phyloP scores from a whole-genome alignment of 2,329 filamentous ascomycete genomes.

The Phyllosticta citribraziliensis region DNA sequence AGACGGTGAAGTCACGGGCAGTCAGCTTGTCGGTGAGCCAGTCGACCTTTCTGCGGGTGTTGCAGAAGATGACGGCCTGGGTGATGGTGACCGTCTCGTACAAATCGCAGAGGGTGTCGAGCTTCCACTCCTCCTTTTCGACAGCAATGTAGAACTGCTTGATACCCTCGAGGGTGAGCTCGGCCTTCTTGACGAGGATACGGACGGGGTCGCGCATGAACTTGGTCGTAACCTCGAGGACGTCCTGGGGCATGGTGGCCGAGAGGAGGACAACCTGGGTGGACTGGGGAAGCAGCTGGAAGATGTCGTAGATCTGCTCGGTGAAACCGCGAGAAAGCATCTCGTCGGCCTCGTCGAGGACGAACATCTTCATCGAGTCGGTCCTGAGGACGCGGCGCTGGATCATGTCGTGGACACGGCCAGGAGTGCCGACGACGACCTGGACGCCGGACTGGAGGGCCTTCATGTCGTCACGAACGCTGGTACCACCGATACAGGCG shows the following conservation, averaged over 20 bases:
- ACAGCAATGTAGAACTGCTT: conserved; percentile 99
- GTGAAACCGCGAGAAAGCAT: conserved; percentile 99
- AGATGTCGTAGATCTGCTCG: conserved; percentile 99
- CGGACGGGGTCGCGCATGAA: conserved; percentile 99
- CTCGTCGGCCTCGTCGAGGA: conserved; percentile 98
- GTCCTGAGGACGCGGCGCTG: conserved; percentile 95
- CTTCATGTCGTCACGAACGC: conserved; percentile 97
- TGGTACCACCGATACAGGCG: conserved; percentile 97
- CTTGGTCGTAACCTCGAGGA: conserved; percentile 98
- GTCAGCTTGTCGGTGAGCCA: conserved; percentile 99
- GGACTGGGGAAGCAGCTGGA: conserved; percentile 94
- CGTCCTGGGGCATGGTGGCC: conserved; percentile 97
- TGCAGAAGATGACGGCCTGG: conserved; percentile 99
- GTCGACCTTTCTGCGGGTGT: conserved; percentile 99
- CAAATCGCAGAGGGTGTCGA: conserved; percentile 95
- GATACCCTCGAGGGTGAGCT: conserved; percentile 98
- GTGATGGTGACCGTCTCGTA: conserved; percentile 99
- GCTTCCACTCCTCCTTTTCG: conserved; percentile 99
- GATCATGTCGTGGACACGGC: conserved; percentile 99
- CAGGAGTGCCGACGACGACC: conserved; percentile 94
- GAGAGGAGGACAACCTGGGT: conserved; percentile 98
- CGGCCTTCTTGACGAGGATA: conserved; percentile 99
- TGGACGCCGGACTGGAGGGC: conserved; percentile 91
- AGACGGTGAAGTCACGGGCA: conserved; percentile 97
- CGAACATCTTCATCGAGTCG: conserved; percentile 99